These are phyloP conservation scores for Sphaerulina vaccinii DNA, from an alignment of 2,329 filamentous ascomycete genomes.

Conservation along the genomic window DNA sequence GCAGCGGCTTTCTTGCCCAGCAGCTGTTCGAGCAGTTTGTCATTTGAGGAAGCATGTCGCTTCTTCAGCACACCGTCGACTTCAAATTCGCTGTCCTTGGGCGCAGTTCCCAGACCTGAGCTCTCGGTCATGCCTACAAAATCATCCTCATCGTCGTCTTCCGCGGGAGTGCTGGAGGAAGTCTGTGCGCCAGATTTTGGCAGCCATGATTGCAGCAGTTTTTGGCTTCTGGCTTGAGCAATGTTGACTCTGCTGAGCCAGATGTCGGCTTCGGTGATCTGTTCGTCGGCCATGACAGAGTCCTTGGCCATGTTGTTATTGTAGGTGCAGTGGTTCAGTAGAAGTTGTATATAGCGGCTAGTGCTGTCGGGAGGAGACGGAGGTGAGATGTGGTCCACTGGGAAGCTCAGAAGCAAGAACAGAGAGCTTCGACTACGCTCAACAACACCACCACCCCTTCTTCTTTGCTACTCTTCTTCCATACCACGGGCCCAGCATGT, in stretches of 20 bases:
- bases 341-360: no score
- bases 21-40: constrained; percentile 43
- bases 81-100: constrained; percentile 14
- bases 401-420: no score
- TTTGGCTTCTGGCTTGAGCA: constrained; percentile 53
- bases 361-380: no score
- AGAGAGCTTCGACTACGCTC: no score
- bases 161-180: constrained; percentile 26
- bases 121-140: constrained; percentile 40
- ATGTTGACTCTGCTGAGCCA: constrained; percentile 56
- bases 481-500: constrained; percentile 58
- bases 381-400: no score
- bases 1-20: constrained; percentile 45
- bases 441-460: not conserved
- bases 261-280: constrained; percentile 43
- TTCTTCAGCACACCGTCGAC: constrained; percentile 39
- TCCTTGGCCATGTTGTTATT: not conserved
- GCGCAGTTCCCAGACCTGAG: constrained; percentile 19
- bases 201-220: constrained; percentile 57
- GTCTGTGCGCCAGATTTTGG: constrained; percentile 31
- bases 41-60: constrained; percentile 41
- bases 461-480: not conserved
- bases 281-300: constrained; percentile 8
- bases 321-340: not conserved
- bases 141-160: constrained; percentile 52